Conservation (phyloP, 176 grass and related monocot species). For the Zizania latifolia region DNA sequence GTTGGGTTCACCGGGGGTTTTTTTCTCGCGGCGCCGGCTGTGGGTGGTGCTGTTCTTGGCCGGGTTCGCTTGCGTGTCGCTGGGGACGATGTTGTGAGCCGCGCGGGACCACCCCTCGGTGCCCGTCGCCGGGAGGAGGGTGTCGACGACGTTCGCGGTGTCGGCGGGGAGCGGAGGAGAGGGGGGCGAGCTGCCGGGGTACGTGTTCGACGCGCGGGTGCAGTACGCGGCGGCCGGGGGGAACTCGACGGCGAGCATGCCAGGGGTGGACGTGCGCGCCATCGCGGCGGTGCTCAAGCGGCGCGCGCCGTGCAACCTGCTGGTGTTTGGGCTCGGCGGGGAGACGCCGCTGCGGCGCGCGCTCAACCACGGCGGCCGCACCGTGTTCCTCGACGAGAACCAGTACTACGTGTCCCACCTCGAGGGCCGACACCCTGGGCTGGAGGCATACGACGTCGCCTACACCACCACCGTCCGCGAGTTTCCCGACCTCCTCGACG, state of each 20-base stretch:
- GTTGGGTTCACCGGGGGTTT: conserved; percentile 14
- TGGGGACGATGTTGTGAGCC: conserved; percentile 53
- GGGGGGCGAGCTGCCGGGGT: conserved; percentile 20
- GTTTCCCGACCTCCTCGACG: conserved; percentile 62
- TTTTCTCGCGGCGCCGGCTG: conserved; percentile 40
- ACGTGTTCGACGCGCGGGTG: conserved; percentile 78
- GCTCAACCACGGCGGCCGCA: conserved; percentile 81
- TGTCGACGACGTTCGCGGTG: not conserved
- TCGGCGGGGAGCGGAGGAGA: not conserved
- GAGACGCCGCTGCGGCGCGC: conserved; percentile 96
- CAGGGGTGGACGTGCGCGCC: conserved; percentile 46
- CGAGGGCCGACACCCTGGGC: conserved; percentile 59
- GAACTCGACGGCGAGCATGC: conserved; percentile 71
- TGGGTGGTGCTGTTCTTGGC: conserved; percentile 54
- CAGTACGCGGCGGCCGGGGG: conserved; percentile 59
- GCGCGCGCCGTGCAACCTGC: conserved; percentile 63
- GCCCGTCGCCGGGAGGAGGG: not conserved
- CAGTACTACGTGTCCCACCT: conserved; percentile 96
- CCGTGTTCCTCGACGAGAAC: conserved; percentile 97
- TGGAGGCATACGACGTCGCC: conserved; percentile 88
- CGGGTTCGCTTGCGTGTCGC: conserved; percentile 62
- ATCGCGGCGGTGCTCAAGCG: conserved; percentile 63
- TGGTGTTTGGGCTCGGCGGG: conserved; percentile 81
- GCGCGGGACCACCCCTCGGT: not conserved
- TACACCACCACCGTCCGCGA: conserved; percentile 85